phyloP scores from a whole-genome alignment of 257 asterid genomes.

The Solanum pennellii region DNA sequence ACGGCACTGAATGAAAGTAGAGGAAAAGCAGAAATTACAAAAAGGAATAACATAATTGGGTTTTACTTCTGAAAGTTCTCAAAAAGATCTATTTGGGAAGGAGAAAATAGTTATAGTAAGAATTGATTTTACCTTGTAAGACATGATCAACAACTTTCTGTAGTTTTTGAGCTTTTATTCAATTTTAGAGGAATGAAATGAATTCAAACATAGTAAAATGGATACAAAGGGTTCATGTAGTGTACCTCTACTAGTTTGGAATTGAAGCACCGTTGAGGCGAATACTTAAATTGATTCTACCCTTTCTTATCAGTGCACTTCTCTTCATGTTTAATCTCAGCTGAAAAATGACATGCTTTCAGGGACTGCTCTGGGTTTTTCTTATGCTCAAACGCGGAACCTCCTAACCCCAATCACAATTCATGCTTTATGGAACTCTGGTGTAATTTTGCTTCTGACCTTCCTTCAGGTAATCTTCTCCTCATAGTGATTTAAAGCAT shows the following conservation, averaged over 20 bases:
- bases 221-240: neutral
- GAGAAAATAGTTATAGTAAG: neutral
- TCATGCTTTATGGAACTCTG: constrained; percentile 91
- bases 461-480: constrained; percentile 61
- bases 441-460: constrained; percentile 79
- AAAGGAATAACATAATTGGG: neutral
- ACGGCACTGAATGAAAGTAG: neutral
- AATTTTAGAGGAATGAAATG: neutral
- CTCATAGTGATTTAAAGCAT: neutral
- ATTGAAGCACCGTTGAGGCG: neutral
- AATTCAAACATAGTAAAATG: neutral
- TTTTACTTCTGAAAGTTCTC: neutral
- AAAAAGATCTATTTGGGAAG: neutral
- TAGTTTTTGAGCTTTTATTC: neutral
- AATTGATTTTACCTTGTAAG: neutral
- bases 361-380: constrained; percentile 80
- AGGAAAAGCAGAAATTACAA: neutral
- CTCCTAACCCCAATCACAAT: constrained; percentile 82
- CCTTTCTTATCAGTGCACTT: neutral
- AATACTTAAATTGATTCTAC: neutral
- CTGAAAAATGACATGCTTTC: neutral
- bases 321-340: neutral
- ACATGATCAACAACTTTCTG: neutral
- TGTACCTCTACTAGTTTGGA: neutral
- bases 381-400: constrained; percentile 89